Evolutionary conservation across 257 asterid genomes (phyloP), one percentile per base, ranked within the genome.

Genomic region (Fraxinus pennsylvanica): DNA sequence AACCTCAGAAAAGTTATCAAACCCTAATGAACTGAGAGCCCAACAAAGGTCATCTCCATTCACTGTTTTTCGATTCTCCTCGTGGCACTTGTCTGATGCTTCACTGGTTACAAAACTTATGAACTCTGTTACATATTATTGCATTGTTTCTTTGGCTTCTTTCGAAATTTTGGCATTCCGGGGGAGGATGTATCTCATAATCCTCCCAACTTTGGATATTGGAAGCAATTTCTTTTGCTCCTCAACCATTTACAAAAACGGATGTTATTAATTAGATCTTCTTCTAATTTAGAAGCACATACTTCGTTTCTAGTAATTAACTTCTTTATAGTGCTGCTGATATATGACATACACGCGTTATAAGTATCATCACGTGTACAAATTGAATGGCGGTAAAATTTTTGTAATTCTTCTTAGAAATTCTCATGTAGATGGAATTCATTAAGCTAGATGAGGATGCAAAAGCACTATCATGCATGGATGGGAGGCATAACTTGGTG

Each of bases 11-110:
- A 83, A 89, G 82, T 77, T 78, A n/a, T 91, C 92, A 17, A 91
- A 85, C 61, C 92, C 92, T 43, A 91, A 83, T 9, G 90, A 74
- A 13, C 82, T 76, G 68, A 91, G 14, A 63, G 96, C 88, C 88
- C 87, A 83, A 67, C 96, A 89, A 25, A 91, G 74, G 75, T 91
- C 94, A 75, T 91, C 92, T 1, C 94, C 94, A n/a, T 88, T 91
- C 47, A 88, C 74, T 36, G 94, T 89, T 80, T 86, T 89, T 32
- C 96, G 85, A 22, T 86, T 89, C 89, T 89, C 91, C 78, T 83
- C 84, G 78, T 81, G 85, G 79, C 94, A 91, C 59, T 84, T 81
- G 8, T 75, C 87, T 0, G 92, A 86, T 13, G 96, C 92, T 76
- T 91, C 96, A 2, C 88, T 67, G 0, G 94, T 91, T 4, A 91